Conservation (phyloP, 805 yeast species). For the Tetrapisispora phaffii region DNA sequence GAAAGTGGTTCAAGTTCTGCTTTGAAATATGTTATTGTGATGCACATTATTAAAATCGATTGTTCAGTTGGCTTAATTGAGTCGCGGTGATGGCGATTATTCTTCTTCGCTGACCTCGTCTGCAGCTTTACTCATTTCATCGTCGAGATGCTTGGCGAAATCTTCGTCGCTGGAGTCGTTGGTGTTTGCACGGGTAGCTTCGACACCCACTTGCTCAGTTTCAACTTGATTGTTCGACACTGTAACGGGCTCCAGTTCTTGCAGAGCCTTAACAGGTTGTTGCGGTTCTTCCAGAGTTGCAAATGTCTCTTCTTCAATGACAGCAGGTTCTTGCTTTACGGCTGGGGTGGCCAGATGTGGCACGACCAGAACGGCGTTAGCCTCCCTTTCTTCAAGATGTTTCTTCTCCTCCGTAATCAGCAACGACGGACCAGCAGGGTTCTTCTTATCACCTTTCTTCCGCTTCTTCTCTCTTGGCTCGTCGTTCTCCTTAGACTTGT, state of each 20-base stretch:
- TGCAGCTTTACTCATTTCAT: slow-evolving; percentile 24
- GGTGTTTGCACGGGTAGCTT: neutral
- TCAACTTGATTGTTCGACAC: neutral
- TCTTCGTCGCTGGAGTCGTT: slow-evolving; percentile 24
- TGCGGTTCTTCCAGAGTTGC: neutral
- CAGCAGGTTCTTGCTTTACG: slow-evolving; percentile 1
- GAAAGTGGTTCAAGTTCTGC: too few relatives aligned
- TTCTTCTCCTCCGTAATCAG: slow-evolving; percentile 25
- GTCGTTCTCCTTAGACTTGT: slow-evolving; percentile 1
- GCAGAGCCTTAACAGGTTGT: too few relatives aligned
- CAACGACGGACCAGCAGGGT: slow-evolving; percentile 29
- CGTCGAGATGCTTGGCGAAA: slow-evolving; percentile 27
- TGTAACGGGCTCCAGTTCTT: too few relatives aligned
- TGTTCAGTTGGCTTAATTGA: too few relatives aligned
- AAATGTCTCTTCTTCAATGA: neutral
- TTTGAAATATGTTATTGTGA: too few relatives aligned
- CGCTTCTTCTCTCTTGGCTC: slow-evolving; percentile 15
- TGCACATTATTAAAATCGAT: too few relatives aligned
- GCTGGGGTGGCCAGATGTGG: slow-evolving; percentile 17
- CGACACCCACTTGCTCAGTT: neutral
- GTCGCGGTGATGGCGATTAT: slow-evolving; percentile 3
- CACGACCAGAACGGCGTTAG: slow-evolving; percentile 23
- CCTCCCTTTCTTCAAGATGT: slow-evolving; percentile 26
- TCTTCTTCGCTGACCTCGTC: slow-evolving; percentile 28
- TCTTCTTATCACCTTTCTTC: slow-evolving; percentile 6